A percentile compares a stretch with the other conserved stretches of the same genome.
Evolutionary conservation across 2,329 filamentous ascomycete species (phyloP).

Genomic region (Pezicula radicicola): DNA sequence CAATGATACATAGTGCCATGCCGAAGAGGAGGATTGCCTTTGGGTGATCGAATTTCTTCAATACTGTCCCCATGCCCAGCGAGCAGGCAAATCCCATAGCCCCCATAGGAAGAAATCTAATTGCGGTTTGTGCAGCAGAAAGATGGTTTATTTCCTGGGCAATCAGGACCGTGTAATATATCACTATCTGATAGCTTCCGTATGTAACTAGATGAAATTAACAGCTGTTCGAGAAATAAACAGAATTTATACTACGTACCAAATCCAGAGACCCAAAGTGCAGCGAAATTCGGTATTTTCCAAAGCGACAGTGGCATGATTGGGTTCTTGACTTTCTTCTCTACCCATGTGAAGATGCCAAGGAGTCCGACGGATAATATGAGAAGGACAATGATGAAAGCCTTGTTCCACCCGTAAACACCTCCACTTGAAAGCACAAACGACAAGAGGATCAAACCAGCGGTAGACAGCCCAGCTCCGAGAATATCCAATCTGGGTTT

Average conservation of each 20-base stretch:
- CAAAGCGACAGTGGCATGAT: slow-evolving; percentile 43
- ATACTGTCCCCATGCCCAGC: slow-evolving; percentile 31
- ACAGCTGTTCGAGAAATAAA: not conserved
- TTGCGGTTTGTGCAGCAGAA: slow-evolving; percentile 34
- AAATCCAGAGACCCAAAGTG: slow-evolving; percentile 41
- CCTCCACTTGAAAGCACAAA: slow-evolving; percentile 43
- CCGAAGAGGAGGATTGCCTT: slow-evolving; percentile 33
- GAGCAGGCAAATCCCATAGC: slow-evolving; percentile 34
- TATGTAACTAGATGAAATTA: slow-evolving; percentile 29
- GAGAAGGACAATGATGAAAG: slow-evolving; percentile 40
- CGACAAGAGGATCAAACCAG: slow-evolving; percentile 38
- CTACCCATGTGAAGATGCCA: slow-evolving; percentile 33
- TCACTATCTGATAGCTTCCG: slow-evolving; percentile 38
- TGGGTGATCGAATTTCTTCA: slow-evolving; percentile 33
- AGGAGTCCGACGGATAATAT: slow-evolving; percentile 35
- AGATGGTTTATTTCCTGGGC: slow-evolving; percentile 36
- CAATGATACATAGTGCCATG: slow-evolving; percentile 31
- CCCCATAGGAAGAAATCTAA: slow-evolving; percentile 39
- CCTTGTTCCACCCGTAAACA: slow-evolving; percentile 41
- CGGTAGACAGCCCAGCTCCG: slow-evolving; percentile 38
- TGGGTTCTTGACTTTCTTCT: slow-evolving; percentile 41
- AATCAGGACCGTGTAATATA: slow-evolving; percentile 40
- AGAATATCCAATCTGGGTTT: slow-evolving; percentile 37
- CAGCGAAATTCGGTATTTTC: slow-evolving; percentile 43
- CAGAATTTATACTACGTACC: slow-evolving; percentile 18